Evolutionary conservation across 495 filamentous ascomycete species (phyloP), one percentile per base, ranked within the genome.

Genomic region (Penicillium manginii): DNA sequence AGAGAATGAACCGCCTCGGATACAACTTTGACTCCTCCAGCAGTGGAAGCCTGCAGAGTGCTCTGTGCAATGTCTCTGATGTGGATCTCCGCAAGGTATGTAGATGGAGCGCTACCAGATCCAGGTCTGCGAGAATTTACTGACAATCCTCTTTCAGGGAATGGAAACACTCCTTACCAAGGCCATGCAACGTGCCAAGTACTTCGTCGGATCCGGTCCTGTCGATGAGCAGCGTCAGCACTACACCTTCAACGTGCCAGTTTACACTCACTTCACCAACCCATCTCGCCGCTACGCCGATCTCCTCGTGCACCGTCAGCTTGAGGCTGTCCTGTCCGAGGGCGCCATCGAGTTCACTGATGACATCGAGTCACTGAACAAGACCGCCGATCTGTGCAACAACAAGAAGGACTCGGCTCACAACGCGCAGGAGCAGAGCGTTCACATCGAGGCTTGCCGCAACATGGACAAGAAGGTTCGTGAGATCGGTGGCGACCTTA

Each of bases 321-420:
- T 98, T 18, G 94, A 98, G 61, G 81, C 89, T 47, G 86, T 91
- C 50, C 82, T 98, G 47, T 96, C 92, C 6, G 85, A 91, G 48
- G 90, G 90, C 39, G 78, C 87, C 33, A 81, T 90, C 53, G 93
- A 97, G 61, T 97, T 96, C 73, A 85, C 78, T 8, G 94, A 98
- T 57, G 94, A 98, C 64, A 70, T 91, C 47, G 94, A 98, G 64
- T 87, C 83, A 46, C 77, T 98, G 29, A 86, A 83, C 64, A 98
- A 98, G 84, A 96, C 89, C 49, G 91, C 93, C 18, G 94, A 98
- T 71, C 86, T 90, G 58, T 96, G 92, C 83, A 98, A 98, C 76
- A 96, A 89, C 67, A 98, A 98, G 86, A 98, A 98, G 73, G 94
- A 98, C 67, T 98, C 94, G 4, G 93, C 96, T 0, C 93, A 96